A percentile compares a stretch with the other conserved stretches of the same genome.
Evolutionary conservation across 148 eudicot species (phyloP).

Genomic region (Vaccinium darrowii): DNA sequence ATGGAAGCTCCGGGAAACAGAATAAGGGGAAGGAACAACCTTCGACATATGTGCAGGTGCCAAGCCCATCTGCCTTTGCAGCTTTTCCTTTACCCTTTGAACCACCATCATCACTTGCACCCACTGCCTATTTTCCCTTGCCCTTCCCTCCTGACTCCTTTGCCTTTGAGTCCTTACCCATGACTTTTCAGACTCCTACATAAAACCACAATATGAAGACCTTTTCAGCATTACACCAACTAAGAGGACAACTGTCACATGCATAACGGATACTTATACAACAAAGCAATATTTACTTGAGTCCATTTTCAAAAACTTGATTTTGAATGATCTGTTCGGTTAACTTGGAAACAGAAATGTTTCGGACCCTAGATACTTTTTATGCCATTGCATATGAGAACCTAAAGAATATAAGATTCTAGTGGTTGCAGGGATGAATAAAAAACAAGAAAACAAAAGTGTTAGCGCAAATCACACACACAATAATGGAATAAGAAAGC

Average conservation of each 20-base stretch:
- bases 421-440: neutral
- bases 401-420: neutral
- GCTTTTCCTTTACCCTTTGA: constrained; percentile 83
- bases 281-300: too few species aligned
- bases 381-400: neutral
- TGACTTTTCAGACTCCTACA: constrained; percentile 22
- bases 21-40: constrained; percentile 37
- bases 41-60: constrained; percentile 96
- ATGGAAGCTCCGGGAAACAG: neutral
- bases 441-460: neutral
- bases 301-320: too few species aligned
- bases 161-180: constrained; percentile 83
- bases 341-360: too few species aligned
- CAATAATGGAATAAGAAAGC: too few species aligned
- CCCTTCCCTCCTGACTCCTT: constrained; percentile 80
- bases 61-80: constrained; percentile 84
- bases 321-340: too few species aligned
- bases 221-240: neutral
- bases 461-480: too few species aligned
- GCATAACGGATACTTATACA: neutral
- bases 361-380: too few species aligned
- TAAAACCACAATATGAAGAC: neutral
- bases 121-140: constrained; percentile 78
- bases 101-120: constrained; percentile 67
- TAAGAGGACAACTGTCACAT: neutral